Evolutionary conservation across 2,329 filamentous ascomycete species (phyloP).

Genomic region (Cercospora berteroae): DNA sequence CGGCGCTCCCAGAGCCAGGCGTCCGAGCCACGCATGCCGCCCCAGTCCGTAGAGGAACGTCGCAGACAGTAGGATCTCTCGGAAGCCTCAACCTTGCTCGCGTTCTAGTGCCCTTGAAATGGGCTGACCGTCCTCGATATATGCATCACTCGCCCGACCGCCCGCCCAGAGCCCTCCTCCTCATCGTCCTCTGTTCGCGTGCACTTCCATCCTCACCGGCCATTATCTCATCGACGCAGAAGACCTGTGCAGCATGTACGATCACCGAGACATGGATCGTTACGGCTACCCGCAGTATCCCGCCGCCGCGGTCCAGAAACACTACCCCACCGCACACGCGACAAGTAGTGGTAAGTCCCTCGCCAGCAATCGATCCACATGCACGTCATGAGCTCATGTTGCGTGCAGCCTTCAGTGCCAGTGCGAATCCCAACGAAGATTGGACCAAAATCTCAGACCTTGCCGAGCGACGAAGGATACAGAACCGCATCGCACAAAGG

Average conservation of each 20-base stretch:
- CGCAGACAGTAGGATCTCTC: constrained; percentile 16
- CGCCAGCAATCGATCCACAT: neutral
- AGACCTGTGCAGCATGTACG: constrained; percentile 24
- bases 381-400: neutral
- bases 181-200: constrained; percentile 13
- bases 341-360: constrained; percentile 67
- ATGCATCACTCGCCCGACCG: constrained; percentile 24
- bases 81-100: constrained; percentile 14
- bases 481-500: constrained; percentile 95
- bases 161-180: constrained; percentile 12
- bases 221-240: neutral
- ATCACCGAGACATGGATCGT: constrained; percentile 43
- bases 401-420: constrained; percentile 70
- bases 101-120: constrained; percentile 21
- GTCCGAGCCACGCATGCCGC: constrained; percentile 15
- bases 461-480: constrained; percentile 87
- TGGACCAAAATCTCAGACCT: constrained; percentile 99
- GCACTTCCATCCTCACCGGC: constrained; percentile 7
- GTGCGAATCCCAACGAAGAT: constrained; percentile 93
- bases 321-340: constrained; percentile 67
- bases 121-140: constrained; percentile 22
- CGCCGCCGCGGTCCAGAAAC: constrained; percentile 52
- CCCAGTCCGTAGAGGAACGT: constrained; percentile 13
- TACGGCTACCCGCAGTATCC: constrained; percentile 44
- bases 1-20: constrained; percentile 9